Percentiles rank a stretch among this genome's conserved stretches.
Evolutionary conservation across 352 stramenopile species (phyloP).

Genomic region (Phytophthora boehmeriae): DNA sequence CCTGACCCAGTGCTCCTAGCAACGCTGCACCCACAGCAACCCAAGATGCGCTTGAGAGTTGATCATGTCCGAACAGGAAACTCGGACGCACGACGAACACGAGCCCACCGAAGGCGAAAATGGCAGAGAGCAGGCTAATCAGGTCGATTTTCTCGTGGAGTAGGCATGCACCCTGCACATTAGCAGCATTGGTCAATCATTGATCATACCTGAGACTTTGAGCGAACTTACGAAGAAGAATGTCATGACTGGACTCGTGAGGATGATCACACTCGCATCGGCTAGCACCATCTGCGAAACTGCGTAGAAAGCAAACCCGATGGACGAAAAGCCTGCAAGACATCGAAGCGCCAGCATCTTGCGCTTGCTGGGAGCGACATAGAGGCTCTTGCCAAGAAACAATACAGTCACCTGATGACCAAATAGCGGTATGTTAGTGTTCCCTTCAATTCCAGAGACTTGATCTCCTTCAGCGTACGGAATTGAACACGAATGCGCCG

Average conservation of each 20-base stretch:
- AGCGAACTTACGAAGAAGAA: constrained; percentile 31
- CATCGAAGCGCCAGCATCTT: constrained; percentile 62
- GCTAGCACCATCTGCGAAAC: constrained; percentile 79
- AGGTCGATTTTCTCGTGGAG: constrained; percentile 50
- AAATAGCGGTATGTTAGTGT: neutral
- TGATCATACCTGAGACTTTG: neutral
- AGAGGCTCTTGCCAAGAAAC: constrained; percentile 31
- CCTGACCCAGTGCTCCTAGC: constrained; percentile 47
- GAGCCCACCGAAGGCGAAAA: constrained; percentile 46
- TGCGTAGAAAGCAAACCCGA: constrained; percentile 73
- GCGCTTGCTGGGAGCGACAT: constrained; percentile 43
- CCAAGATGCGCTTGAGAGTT: constrained; percentile 29
- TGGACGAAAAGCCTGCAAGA: constrained; percentile 62
- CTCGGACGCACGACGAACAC: constrained; percentile 54
- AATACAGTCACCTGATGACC: constrained; percentile 7
- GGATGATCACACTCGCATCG: constrained; percentile 66
- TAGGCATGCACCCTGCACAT: constrained; percentile 39
- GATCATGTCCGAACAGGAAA: constrained; percentile 50
- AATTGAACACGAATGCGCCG: constrained; percentile 62
- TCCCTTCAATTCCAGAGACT: neutral
- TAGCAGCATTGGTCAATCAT: neutral
- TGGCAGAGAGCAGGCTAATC: constrained; percentile 38
- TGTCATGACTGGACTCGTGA: constrained; percentile 40
- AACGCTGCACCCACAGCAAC: constrained; percentile 43
- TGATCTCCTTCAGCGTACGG: constrained; percentile 38